Evolutionary conservation across 345 rosid genomes (phyloP), one percentile per base, ranked within the genome.

Genomic region (Alliaria petiolata): DNA sequence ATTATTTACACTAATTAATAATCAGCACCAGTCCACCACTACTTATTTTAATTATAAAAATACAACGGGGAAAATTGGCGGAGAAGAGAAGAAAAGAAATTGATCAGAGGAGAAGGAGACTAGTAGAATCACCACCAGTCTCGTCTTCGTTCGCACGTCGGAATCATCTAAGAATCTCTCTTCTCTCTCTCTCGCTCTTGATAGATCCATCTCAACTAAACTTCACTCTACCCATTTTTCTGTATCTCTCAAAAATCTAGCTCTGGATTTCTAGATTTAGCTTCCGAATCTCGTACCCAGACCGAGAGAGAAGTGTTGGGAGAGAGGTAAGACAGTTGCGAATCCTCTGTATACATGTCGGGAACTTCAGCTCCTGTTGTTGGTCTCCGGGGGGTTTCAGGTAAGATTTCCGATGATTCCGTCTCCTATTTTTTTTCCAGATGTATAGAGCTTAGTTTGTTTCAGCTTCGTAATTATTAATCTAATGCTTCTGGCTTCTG

Each of bases 311-410:
- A n/a, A n/a, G n/a, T 38, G 5, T 10, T 4, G 1, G 62, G 15
- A n/a, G 22, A 22, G 14, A 74, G 12, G 54, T 13, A 42, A 62
- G 38, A 3, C 12, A 20, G 35, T 62, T 16, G 36, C 14, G 13
- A 28, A 15, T 50, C 52, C 9, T 4, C 5, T 49, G 6, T 20
- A 28, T 81, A 68, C 80, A 82, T 88, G 86, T 78, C 86, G 55
- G 76, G 81, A 68, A 72, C 49, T 85, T 65, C 69, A 11, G 70
- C 62, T 72, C 66, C 67, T 26, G 44, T 22, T 22, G 25, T 69
- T 67, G 62, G 75, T 77, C 55, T 62, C 79, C 82, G 83, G 63
- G 76, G 59, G 33, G 56, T 80, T 47, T 75, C 89, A 47, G 92
- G 95, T 88, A 53, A 76, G 72, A 43, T 52, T 53, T 45, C 53